Evolutionary conservation across 2,329 filamentous ascomycete genomes (phyloP).

Genomic region (Monilinia fructigena): DNA sequence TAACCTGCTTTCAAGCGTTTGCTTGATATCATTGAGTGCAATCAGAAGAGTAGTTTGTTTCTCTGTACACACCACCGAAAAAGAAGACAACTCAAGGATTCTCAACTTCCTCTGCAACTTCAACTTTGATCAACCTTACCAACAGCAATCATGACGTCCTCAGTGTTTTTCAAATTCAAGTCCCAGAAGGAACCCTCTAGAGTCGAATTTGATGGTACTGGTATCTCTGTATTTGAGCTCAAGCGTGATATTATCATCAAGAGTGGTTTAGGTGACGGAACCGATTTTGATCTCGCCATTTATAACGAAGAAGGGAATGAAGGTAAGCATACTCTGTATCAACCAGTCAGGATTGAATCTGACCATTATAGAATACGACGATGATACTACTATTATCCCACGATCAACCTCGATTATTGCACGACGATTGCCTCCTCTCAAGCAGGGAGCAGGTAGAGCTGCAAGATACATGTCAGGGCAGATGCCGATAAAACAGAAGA

Average conservation of each 20-base stretch:
- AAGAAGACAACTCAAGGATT: constrained; percentile 14
- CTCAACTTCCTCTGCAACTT: constrained; percentile 24
- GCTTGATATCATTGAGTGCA: constrained; percentile 31
- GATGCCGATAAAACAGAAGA: constrained; percentile 86
- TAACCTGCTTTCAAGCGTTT: constrained; percentile 33
- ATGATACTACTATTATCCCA: constrained; percentile 96
- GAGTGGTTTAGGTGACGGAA: constrained; percentile 89
- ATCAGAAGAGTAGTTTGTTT: constrained; percentile 30
- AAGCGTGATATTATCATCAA: constrained; percentile 98
- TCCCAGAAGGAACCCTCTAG: constrained; percentile 93
- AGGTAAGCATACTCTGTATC: constrained; percentile 58
- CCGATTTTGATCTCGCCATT: constrained; percentile 93
- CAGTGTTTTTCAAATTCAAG: constrained; percentile 99
- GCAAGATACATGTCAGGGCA: constrained; percentile 95
- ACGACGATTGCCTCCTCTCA: constrained; percentile 76
- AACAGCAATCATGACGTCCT: constrained; percentile 51
- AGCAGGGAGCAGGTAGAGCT: constrained; percentile 83
- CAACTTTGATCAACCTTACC: constrained; percentile 25
- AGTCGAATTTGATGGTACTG: constrained; percentile 95
- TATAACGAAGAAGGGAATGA: constrained; percentile 89
- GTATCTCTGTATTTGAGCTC: constrained; percentile 96
- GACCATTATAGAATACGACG: constrained; percentile 74
- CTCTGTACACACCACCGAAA: constrained; percentile 23
- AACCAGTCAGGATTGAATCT: constrained; percentile 37
- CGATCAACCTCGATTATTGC: constrained; percentile 93